Percentiles rank a stretch among this genome's conserved stretches.
Evolutionary conservation across 345 rosid genomes (phyloP).

Genomic region (Laguncularia racemosa): DNA sequence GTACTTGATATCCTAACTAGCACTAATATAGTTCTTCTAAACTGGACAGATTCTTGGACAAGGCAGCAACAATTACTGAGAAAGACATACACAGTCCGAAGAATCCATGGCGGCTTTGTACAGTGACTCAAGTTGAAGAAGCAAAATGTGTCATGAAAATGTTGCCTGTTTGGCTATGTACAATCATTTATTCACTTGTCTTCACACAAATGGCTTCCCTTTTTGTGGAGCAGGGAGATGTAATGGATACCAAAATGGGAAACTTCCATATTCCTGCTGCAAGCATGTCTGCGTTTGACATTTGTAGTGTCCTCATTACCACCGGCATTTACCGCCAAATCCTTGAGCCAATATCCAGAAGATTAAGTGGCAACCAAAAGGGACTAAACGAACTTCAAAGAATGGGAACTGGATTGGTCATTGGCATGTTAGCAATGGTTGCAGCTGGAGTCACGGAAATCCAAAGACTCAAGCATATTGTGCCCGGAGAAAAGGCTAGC

Average conservation of each 20-base stretch:
- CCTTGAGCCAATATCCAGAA: conserved; percentile 30
- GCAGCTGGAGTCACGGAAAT: conserved; percentile 34
- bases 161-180: conserved; percentile 46
- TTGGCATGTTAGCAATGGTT: conserved; percentile 37
- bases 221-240: conserved; percentile 49
- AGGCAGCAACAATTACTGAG: conserved; percentile 33
- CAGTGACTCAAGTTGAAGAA: conserved; percentile 46
- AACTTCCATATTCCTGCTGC: conserved; percentile 39
- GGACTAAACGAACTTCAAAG: conserved; percentile 41
- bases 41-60: conserved; percentile 33
- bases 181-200: conserved; percentile 41
- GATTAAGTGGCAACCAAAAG: conserved; percentile 24
- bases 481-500: conserved; percentile 20
- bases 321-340: conserved; percentile 29
- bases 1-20: not conserved
- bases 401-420: conserved; percentile 39
- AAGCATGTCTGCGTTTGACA: conserved; percentile 47
- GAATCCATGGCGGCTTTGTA: conserved; percentile 39
- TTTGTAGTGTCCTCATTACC: conserved; percentile 35
- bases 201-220: conserved; percentile 56
- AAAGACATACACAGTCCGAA: conserved; percentile 10
- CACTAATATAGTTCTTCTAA: not conserved
- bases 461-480: conserved; percentile 22
- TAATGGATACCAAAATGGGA: conserved; percentile 29
- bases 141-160: conserved; percentile 40